Base-by-base conservation (phyloP, 1,284 basidiomycete species). In the Trametes sp. region DNA sequence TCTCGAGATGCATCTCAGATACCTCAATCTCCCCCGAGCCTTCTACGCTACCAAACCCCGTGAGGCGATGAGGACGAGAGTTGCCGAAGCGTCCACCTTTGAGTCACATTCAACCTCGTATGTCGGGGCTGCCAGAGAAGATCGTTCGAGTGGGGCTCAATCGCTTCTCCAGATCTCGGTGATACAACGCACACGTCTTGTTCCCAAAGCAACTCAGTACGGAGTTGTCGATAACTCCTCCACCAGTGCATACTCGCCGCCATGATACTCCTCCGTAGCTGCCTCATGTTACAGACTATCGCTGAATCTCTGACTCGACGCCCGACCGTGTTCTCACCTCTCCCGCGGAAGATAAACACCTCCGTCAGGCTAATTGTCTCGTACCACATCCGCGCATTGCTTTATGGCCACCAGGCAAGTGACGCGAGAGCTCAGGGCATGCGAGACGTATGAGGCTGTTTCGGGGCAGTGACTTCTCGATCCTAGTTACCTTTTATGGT, bases 401-500 rank as follows among this genome's bases (percentile, higher is more conserved):
- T 26, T 67, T 65, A 21, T 59, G 62, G 41, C 55, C 41, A 24
- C 44, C 54, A 13, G 23, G 36, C 35, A 51, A 24, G 54, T 46
- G 61, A 61, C 54, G 52, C 61, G 58, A 58, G 52, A 54, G 49
- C 55, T 63, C 48, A 50, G 54, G 49, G 35, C 26, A 45, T 49
- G 21, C 41, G 48, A 35, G 36, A 10, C 36, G 44, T 13, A 38
- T 36, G 35, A 57, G 62, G 66, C 66, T 65, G 66, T 61, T 50
- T 46, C 44, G 44, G 61, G 63, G 66, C 66, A 53, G 53, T 67
- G 66, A 44, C 35, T 62, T 67, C 60, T 49, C 52, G 38, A 65
- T 61, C 61, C 35, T 67, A 65, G 54, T 67, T 63, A 63, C 66
- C 59, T 49, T 31, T 53, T 65, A 48, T 49, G 59, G 61, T 21